Evolutionary conservation across 306 rosid genomes (phyloP), one percentile per base, ranked within the genome.

Genomic region (Castanea sativa): DNA sequence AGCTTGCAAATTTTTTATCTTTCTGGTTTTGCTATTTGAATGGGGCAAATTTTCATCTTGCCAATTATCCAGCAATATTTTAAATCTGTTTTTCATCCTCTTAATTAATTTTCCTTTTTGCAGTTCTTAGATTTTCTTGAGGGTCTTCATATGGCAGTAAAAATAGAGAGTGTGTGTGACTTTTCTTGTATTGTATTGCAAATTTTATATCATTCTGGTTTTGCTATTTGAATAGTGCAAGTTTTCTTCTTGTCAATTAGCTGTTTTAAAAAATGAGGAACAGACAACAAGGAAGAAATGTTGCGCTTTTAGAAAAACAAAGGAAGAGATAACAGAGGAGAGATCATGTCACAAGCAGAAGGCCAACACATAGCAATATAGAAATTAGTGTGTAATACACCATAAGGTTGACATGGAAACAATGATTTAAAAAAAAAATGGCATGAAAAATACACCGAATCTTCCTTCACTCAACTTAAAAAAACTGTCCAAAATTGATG

Each of bases 261-360:
- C 25, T 27, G 25, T 59, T 59, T 59, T 2, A 12, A 59, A 59
- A 59, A 59, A 59, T 1, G 2, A 59, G 55, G 71, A 73, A 77
- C 20, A 23, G 56, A 23, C 61, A 32, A 25, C 7, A 58, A 45
- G 38, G 57, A 57, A 41, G 58, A 55, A 71, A 64, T 65, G 75
- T 27, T 65, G 63, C 65, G 19, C 41, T 9, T 53, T 21, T 18
- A 58, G 16, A 69, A 56, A 43, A 20, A 65, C 29, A n/a, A 69
- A 30, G 55, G 80, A 59, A 76, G 74, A 69, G n/a, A 41, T 6
- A 18, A 51, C 56, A 8, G 20, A 63, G 73, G 51, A 57, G 52
- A 51, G 69, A 57, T 70, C 71, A 76, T 70, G 49, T 69, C 73
- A 74, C 75, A 49, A n/a, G 64, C 49, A 71, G 75, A 79, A 79